A percentile compares a stretch with the other conserved stretches of the same genome.
These are phyloP conservation scores for Hanseniaspora guilliermondii DNA, from an alignment of 805 yeast genomes.

Conservation along the genomic window DNA sequence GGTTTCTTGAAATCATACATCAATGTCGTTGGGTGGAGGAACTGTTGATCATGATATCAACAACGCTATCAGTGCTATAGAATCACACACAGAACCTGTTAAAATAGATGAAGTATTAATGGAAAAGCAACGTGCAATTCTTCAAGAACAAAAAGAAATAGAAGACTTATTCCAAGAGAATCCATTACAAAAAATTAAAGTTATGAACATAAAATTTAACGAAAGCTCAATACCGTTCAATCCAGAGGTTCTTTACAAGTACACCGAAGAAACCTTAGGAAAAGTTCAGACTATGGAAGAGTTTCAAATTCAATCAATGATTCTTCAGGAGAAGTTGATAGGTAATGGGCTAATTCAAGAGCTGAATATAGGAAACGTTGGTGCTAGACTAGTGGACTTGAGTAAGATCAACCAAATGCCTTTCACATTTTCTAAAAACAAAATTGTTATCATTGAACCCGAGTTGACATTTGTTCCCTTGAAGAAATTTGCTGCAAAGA, in stretches of 20 bases:
- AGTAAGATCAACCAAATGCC: conserved; percentile 14
- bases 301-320: conserved; percentile 21
- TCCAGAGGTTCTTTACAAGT: conserved; percentile 19
- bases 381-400: conserved; percentile 16
- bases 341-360: conserved; percentile 23
- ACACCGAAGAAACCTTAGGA: conserved; percentile 23
- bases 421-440: conserved; percentile 10
- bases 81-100: conserved; percentile 9
- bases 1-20: no score
- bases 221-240: conserved; percentile 16
- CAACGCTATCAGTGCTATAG: conserved; percentile 12
- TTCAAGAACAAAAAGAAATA: conserved; percentile 11
- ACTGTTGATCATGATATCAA: conserved; percentile 13
- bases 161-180: conserved; percentile 17
- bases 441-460: conserved; percentile 24
- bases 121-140: conserved; percentile 1
- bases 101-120: conserved; percentile 4
- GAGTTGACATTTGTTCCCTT: conserved; percentile 35
- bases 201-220: conserved; percentile 19
- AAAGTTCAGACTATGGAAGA: conserved; percentile 22
- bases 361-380: conserved; percentile 17
- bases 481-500: conserved; percentile 65
- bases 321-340: conserved; percentile 22
- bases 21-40: conserved; percentile 13
- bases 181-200: conserved; percentile 20